Evolutionary conservation across 2,329 filamentous ascomycete genomes (phyloP), one percentile per base, ranked within the genome.

Genomic region (Hirsutella thompsonii): DNA sequence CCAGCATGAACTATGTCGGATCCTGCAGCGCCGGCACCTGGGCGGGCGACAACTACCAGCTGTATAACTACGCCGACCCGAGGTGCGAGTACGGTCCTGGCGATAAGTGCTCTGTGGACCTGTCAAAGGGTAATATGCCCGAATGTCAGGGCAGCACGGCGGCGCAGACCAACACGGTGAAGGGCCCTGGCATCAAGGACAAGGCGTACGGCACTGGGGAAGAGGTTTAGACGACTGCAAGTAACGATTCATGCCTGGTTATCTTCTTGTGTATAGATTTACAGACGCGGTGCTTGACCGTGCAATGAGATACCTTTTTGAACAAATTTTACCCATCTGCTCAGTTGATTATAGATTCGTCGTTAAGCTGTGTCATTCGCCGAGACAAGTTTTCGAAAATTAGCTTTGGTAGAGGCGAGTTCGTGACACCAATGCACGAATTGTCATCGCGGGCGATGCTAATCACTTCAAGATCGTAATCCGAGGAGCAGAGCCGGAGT

Each of bases 1-100:
- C 76, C 65, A 70, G 67, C 59, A 75, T 77, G 63, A 68, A 71
- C 58, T 74, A 63, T 47, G 52, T 74, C 8, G 53, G 63, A 39
- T 60, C 58, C 44, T 75, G 72, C 54, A 57, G 73, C 11, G 32
- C 6, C 2, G 8, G 16, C 14, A 11, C 30, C 10, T 34, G 32
- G 32, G 6, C 16, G 3, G 16, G 32, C 44, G 56, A 67, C 48
- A 74, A 76, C 59, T 58, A 72, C 55, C 55, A 62, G 38, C 32
- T 34, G 3, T 61, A 75, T 16, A 67, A 65, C 59, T 76, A 78
- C 59, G 69, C 76, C 38, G 71, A 76, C 52, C 50, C 67, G 30
- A 53, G 62, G 33, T 74, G 72, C 60, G 57, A 64, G 32, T 16
- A 8, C n/a, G 32, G n/a, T 5, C 14, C 13, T 16, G 32, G 32